Conservation (phyloP, 2,329 filamentous ascomycete species). For the Fusarium sp. region DNA sequence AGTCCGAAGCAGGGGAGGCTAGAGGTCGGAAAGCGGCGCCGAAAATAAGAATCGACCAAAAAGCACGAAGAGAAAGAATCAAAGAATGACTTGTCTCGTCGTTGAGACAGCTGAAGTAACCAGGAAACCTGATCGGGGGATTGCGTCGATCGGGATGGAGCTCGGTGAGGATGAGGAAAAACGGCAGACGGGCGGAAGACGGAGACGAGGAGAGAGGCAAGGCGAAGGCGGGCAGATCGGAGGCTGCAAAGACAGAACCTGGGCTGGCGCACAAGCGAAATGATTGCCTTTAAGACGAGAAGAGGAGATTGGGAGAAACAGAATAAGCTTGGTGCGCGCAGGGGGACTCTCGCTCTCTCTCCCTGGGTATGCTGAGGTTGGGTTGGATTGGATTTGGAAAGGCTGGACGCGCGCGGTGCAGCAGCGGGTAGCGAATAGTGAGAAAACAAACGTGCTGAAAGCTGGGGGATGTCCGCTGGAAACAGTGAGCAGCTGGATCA, state of each 20-base stretch:
- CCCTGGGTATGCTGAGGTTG: slow-evolving; percentile 4
- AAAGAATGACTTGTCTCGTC: slow-evolving; percentile 26
- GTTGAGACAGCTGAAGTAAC: slow-evolving; percentile 34
- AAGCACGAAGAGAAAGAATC: slow-evolving; percentile 18
- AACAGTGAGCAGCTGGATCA: slow-evolving; percentile 33
- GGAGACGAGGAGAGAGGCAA: slow-evolving; percentile 2
- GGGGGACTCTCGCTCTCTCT: slow-evolving; percentile 23
- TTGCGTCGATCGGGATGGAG: slow-evolving; percentile 45
- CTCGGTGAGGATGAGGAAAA: slow-evolving; percentile 44
- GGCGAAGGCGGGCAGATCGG: slow-evolving; percentile 51
- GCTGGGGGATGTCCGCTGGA: slow-evolving; percentile 34
- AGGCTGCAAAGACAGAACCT: slow-evolving; percentile 53
- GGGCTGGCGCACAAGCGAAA: slow-evolving; percentile 60
- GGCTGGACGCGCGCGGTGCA: slow-evolving; percentile 7
- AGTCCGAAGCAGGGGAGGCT: slow-evolving; percentile 34
- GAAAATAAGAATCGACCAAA: slow-evolving; percentile 24
- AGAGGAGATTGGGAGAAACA: slow-evolving; percentile 44
- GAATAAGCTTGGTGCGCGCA: slow-evolving; percentile 31
- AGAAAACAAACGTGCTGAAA: slow-evolving; percentile 30
- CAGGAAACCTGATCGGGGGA: slow-evolving; percentile 37
- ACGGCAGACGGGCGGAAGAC: slow-evolving; percentile 34
- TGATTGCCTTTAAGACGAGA: slow-evolving; percentile 56
- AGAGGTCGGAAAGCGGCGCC: slow-evolving; percentile 16
- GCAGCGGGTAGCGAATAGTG: slow-evolving; percentile 1
- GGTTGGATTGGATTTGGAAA: slow-evolving; percentile 6